Evolutionary conservation across 2,329 filamentous ascomycete genomes (phyloP), one percentile per base, ranked within the genome.

Genomic region (Ilyonectria sp.): DNA sequence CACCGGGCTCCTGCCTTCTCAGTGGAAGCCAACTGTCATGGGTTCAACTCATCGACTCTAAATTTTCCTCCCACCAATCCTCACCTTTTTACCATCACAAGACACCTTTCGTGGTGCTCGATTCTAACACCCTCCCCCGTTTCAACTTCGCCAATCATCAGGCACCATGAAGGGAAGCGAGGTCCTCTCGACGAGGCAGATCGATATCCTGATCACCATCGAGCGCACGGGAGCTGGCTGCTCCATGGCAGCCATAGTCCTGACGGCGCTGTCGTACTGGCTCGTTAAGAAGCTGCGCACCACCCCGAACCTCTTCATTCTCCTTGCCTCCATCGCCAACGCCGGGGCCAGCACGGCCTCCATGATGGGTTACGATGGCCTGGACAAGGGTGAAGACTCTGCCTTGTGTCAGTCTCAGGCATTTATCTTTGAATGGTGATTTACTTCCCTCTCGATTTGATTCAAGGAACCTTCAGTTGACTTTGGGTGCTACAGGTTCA

Each of bases 281-380:
- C 31, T 81, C 2, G 87, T 87, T 76, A 87, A 85, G 71, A 82
- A 83, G 21, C 79, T 90, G 15, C 84, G 87, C 10, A 88, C 86
- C 3, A 86, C 89, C 0, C 87, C 87, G 0, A 90, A 90, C 68
- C 84, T 87, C 0, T 90, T 82, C 50, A 76, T 82, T 9, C 67
- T 82, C 6, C 76, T 79, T 60, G 80, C 80, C 1, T 80, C 78
- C 17, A 68, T 81, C n/a, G 79, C 80, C 53, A 81, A 82, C 67
- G 80, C 88, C 2, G 87, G 86, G 4, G 88, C 88, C 21, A 88
- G 87, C 67, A 81, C 86, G 35, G 93, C 91, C 8, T 93, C 92
- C 26, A 83, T 94, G 58, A 93, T 95, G 60, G 92, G 91, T 1
- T 89, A 90, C 53, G 87, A 89, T 26, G 92, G 91, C 2, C 85